Percentiles rank a stretch among this genome's conserved stretches.
Conservation (phyloP, 129 eudicot genomes). For the Arctium minus region DNA sequence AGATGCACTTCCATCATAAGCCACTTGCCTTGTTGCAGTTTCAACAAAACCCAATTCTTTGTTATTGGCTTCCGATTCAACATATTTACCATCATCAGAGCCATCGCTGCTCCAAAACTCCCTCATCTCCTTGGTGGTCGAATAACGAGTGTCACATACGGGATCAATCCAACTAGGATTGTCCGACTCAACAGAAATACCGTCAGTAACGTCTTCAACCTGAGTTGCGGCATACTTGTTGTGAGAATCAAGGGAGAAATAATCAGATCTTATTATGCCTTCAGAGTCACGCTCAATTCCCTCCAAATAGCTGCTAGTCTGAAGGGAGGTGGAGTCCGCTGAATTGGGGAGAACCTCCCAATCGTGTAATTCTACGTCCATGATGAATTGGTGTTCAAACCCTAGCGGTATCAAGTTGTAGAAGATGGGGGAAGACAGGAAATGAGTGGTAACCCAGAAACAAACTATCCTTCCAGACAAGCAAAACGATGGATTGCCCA, state of each 20-base stretch:
- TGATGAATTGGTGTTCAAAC: constrained; percentile 5
- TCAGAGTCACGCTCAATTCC: constrained; percentile 37
- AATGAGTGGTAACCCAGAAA: constrained; percentile 30
- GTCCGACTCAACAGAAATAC: constrained; percentile 39
- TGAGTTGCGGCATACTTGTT: neutral
- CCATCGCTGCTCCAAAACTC: constrained; percentile 43
- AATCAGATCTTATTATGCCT: constrained; percentile 54
- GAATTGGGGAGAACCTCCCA: constrained; percentile 64
- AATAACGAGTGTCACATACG: constrained; percentile 27
- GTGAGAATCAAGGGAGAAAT: constrained; percentile 56
- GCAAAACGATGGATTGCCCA: constrained; percentile 24
- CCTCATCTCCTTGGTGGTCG: constrained; percentile 22
- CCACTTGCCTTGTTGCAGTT: constrained; percentile 10
- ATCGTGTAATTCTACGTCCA: constrained; percentile 45
- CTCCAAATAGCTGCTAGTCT: constrained; percentile 22
- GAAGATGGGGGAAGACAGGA: neutral
- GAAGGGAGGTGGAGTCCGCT: constrained; percentile 32
- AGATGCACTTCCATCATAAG: constrained; percentile 24
- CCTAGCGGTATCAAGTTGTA: neutral
- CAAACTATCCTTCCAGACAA: constrained; percentile 27
- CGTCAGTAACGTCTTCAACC: constrained; percentile 26
- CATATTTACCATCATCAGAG: constrained; percentile 37
- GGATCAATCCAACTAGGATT: constrained; percentile 82
- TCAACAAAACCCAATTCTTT: constrained; percentile 28
- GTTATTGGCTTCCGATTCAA: constrained; percentile 24